Base-by-base conservation (phyloP, 176 grass and related monocot genomes). In the Secale cereale region DNA sequence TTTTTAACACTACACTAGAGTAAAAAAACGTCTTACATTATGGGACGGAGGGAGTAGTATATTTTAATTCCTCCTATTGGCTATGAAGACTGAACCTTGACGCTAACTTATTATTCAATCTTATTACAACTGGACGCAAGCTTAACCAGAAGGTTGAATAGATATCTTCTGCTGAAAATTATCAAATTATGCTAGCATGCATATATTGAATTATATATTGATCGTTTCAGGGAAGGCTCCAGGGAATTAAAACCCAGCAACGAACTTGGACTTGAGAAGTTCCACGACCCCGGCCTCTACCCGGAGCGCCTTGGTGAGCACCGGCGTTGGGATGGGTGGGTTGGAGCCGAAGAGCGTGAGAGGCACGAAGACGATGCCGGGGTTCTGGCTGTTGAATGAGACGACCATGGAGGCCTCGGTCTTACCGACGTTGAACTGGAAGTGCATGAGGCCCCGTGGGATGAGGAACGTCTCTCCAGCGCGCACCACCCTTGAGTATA, bases 321-420 rank as follows among this genome's bases (percentile, higher is more conserved):
- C 88, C 2, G 88, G 82, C 2, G 85, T 90, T 0, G 88, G 90
- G 50, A 95, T 95, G 1, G 79, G 67, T 1, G 93, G 93, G 1
- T 65, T 91, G 4, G 93, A 86, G 8, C 83, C 90, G 27, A 95
- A 95, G 31, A 95, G 15, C 4, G 85, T 81, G 3, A 75, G 19
- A 0, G 85, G 72, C 20, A 87, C 88, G 30, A 92, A 70, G 45
- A 90, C 7, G 4, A 86, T 87, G 5, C 93, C 93, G 0, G 93
- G 90, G 20, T 87, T 66, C 82, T 95, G 88, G 90, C 93, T 95
- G 64, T 95, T 86, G 90, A 95, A 95, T 26, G 88, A 79, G 6
- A 88, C 89, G 0, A 95, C 64, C 67, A 79, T 84, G 25, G 78
- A 11, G 3, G 93, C 90, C 22, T 81, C 32, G 1, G 43, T 86